Base-by-base conservation (phyloP, 306 rosid species). In the Macrotyloma uniflorum region DNA sequence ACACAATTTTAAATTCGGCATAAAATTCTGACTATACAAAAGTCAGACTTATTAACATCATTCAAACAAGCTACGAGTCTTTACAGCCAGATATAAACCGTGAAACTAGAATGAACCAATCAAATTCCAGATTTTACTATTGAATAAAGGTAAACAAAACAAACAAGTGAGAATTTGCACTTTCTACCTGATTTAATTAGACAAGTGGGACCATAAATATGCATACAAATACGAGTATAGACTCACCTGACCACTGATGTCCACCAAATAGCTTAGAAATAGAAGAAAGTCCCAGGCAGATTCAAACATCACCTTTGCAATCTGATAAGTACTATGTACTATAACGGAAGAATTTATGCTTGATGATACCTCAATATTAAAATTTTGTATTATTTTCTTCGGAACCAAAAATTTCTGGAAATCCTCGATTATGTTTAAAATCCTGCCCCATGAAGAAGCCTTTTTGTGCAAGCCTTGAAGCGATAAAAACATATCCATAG, bases 251-350 rank as follows among this genome's bases (percentile, higher is more conserved):
- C 92, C 96, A 51, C 96, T 74, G 76, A 83, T 84, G 83, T 85
- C 89, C 74, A 95, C 90, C 81, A 95, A 88, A 85, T 95, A 95
- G 82, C 90, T 86, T 55, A 95, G 85, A 80, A 95, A 92, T 79
- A 95, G 84, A 69, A 89, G 93, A 81, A 95, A 79, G 65, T 95
- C 98, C 79, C 92, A 53, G 67, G 98, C 90, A 77, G 92, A 89
- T 83, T 92, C 98, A 76, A 87, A 90, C 98, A 92, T 95, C 82
- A 85, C 88, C 83, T 95, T 85, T 8, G 97, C 89, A 79, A 92
- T 87, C 88, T 95, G 98, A 80, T 89, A 86, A 33, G 97, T 90
- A 69, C 96, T 90, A 72, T 92, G 98, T 63, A 91, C 97, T 85
- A 91, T 55, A 67, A 88, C 72, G 57, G 91, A 85, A 75, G 92